Evolutionary conservation across 139 green algal genomes (phyloP).

Genomic region (Limnomonas spitsbergensis): DNA sequence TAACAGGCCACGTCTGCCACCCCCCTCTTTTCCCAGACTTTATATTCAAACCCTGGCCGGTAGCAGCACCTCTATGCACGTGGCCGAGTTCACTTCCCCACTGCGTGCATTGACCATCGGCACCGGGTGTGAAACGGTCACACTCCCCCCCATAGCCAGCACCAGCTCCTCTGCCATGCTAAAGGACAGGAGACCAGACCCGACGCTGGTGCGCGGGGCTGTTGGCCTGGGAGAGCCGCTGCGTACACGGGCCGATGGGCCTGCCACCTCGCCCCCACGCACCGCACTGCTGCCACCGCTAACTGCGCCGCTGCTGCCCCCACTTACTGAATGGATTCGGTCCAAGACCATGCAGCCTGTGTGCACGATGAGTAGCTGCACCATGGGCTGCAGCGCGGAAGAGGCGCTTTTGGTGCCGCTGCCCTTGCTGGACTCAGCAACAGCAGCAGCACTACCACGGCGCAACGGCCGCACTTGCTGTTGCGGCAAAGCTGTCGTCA

Average conservation of each 20-base stretch:
- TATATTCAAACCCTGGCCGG: too few species aligned
- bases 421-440: too few species aligned
- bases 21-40: too few species aligned
- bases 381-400: neutral
- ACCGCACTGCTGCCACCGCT: neutral
- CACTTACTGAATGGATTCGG: neutral
- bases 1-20: too few species aligned
- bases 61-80: constrained; percentile 13
- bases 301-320: neutral
- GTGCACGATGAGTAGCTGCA: neutral
- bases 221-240: neutral
- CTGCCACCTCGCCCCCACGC: neutral
- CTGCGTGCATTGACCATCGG: constrained; percentile 8
- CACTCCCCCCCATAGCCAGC: neutral
- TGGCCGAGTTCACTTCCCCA: neutral
- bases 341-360: neutral
- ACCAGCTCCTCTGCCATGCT: constrained; percentile 16
- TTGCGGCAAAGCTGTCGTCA: neutral
- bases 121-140: neutral
- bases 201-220: neutral
- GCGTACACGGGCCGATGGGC: neutral
- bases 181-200: neutral
- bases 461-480: neutral
- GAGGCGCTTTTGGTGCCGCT: neutral
- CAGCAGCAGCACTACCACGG: neutral